Evolutionary conservation across 306 rosid species (phyloP).

Genomic region (Elaeagnus macrophylla): DNA sequence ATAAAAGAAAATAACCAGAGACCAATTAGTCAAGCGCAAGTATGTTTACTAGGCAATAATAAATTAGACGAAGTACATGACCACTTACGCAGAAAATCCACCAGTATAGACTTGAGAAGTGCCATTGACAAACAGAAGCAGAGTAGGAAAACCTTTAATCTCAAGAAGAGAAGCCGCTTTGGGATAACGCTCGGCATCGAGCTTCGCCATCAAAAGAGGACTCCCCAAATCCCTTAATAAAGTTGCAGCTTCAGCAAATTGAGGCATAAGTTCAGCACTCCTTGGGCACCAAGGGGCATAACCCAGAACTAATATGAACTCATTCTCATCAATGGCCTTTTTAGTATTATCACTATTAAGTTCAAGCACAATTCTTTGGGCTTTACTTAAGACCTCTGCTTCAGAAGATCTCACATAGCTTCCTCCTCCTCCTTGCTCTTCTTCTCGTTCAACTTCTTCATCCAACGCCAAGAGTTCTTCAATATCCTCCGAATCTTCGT

Average conservation of each 20-base stretch:
- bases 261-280: conserved; percentile 96
- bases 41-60: background rate
- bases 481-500: conserved; percentile 48
- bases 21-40: conserved; percentile 2
- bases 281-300: conserved; percentile 96
- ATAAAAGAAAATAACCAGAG: background rate
- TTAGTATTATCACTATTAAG: conserved; percentile 64
- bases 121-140: conserved; percentile 82
- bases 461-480: conserved; percentile 75
- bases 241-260: conserved; percentile 87
- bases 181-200: conserved; percentile 72
- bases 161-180: conserved; percentile 69
- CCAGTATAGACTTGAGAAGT: conserved; percentile 72
- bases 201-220: conserved; percentile 72
- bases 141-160: conserved; percentile 80
- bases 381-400: conserved; percentile 66
- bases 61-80: conserved; percentile 4
- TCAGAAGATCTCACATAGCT: conserved; percentile 46
- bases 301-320: conserved; percentile 73
- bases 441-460: conserved; percentile 42
- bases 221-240: conserved; percentile 54
- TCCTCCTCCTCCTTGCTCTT: conserved; percentile 26
- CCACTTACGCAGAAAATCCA: conserved; percentile 70
- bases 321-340: conserved; percentile 52
- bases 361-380: conserved; percentile 84